Conservation (phyloP, 179 eudicot species). For the Corrigiola litoralis region DNA sequence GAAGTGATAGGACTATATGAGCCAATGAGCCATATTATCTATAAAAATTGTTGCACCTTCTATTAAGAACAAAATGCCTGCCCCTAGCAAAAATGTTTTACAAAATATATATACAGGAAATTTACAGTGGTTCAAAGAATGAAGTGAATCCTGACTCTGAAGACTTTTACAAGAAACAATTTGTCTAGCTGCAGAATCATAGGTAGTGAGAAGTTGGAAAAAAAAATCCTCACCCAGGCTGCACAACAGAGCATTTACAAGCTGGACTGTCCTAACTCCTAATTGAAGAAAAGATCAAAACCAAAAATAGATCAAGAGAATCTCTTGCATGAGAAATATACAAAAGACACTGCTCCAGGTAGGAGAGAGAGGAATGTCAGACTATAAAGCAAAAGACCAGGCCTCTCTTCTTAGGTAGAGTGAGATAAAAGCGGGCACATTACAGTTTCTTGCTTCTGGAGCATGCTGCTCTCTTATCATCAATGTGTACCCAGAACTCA, state of each 20-base stretch:
- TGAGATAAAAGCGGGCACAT: not conserved
- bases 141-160: not conserved
- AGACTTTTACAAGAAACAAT: constrained; percentile 11
- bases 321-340: not conserved
- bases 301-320: not conserved
- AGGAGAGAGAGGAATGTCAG: constrained; percentile 6
- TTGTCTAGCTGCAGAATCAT: not conserved
- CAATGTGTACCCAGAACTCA: not conserved
- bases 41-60: too few relatives aligned
- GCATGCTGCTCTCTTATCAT: constrained; percentile 14
- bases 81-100: not conserved
- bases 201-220: constrained; percentile 9
- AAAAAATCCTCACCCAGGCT: constrained; percentile 13
- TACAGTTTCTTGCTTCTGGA: constrained; percentile 10
- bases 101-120: constrained; percentile 2
- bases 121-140: constrained; percentile 4
- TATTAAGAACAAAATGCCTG: too few relatives aligned
- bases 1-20: too few relatives aligned
- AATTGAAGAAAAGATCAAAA: not conserved
- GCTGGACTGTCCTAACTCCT: not conserved
- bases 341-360: constrained; percentile 22
- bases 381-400: not conserved
- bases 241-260: constrained; percentile 8
- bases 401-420: constrained; percentile 11
- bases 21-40: too few relatives aligned